Conservation (phyloP, 2,329 filamentous ascomycete species). For the Colletotrichum tropicale region DNA sequence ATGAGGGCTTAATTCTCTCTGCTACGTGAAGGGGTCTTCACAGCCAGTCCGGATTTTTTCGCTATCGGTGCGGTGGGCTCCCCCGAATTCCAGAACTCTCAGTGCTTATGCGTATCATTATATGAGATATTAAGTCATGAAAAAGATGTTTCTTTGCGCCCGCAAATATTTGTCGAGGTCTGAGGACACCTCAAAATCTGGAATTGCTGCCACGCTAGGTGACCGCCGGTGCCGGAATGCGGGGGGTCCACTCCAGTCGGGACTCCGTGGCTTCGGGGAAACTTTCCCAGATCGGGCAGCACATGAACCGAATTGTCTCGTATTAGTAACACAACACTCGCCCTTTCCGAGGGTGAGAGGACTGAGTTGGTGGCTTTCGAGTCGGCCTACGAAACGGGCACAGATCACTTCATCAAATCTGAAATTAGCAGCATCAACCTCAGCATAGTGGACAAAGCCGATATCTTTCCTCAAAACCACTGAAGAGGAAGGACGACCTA, state of each 20-base stretch:
- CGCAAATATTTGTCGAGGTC: neutral
- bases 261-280: neutral
- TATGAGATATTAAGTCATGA: neutral
- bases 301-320: neutral
- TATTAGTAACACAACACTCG: neutral
- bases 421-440: neutral
- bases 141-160: neutral
- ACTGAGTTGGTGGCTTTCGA: neutral
- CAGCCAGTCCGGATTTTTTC: neutral
- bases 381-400: neutral
- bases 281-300: neutral
- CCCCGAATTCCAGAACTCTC: accelerated
- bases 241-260: neutral
- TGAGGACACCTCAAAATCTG: neutral
- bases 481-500: neutral
- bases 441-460: neutral
- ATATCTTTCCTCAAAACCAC: neutral
- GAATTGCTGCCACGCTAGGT: neutral
- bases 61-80: neutral
- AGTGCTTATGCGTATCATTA: accelerated
- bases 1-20: neutral
- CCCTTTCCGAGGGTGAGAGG: neutral
- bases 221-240: neutral
- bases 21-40: neutral
- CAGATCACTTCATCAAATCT: neutral